Conservation (phyloP, 139 green algal species). For the Zygnema cylindricum region DNA sequence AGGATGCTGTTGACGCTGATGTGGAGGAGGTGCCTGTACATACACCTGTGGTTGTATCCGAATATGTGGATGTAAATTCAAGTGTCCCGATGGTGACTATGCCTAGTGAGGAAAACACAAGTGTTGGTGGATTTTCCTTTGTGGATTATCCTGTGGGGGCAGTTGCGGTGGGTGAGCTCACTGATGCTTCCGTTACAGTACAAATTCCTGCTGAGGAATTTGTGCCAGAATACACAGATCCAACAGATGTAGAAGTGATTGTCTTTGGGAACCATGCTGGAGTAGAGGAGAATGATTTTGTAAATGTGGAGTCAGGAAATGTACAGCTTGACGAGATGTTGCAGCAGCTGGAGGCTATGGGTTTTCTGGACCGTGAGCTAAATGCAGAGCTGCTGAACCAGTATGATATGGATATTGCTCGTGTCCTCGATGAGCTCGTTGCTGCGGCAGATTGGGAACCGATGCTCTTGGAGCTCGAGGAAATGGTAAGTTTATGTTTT, state of each 20-base stretch:
- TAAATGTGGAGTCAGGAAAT: background rate
- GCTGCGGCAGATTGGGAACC: conserved; percentile 37
- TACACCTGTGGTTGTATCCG: background rate
- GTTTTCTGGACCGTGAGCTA: conserved; percentile 36
- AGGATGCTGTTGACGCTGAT: background rate
- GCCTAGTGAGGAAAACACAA: conserved; percentile 33
- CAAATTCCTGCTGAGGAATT: background rate
- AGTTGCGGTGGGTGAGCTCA: background rate
- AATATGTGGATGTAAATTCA: too few species aligned
- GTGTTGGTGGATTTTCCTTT: conserved; percentile 28
- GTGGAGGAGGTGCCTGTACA: background rate
- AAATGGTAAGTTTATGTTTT: conserved; percentile 60
- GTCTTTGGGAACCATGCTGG: background rate
- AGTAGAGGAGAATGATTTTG: background rate
- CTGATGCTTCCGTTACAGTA: background rate
- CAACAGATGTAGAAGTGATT: background rate
- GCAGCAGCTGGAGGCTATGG: conserved; percentile 54
- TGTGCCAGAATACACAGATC: background rate
- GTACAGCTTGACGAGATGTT: background rate
- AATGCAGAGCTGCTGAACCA: conserved; percentile 53
- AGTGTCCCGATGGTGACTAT: background rate
- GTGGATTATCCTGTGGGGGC: conserved; percentile 1
- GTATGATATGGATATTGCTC: conserved; percentile 5
- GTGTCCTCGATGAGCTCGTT: conserved; percentile 47
- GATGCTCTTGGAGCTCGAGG: conserved; percentile 55